These are phyloP conservation scores for Olyra latifolia DNA, from an alignment of 176 grass and related monocot species.

Conservation along the genomic window DNA sequence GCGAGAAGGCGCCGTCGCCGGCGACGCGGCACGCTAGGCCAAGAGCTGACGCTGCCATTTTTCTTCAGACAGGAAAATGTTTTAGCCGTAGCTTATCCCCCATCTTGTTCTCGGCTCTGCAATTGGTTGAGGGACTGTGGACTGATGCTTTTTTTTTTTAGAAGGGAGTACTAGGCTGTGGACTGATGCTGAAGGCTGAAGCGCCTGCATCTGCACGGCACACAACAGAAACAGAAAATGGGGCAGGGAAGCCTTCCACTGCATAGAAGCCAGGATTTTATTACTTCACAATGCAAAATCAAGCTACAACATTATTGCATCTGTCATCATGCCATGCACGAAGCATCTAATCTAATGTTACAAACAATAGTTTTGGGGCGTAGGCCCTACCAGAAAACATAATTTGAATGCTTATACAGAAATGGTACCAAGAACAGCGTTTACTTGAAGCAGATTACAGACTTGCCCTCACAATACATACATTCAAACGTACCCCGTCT, in stretches of 20 bases:
- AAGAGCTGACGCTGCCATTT: conserved; percentile 46
- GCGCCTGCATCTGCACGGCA: not conserved
- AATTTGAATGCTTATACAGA: not conserved
- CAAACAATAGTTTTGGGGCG: not conserved
- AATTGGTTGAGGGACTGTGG: conserved; percentile 41
- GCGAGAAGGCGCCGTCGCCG: not conserved
- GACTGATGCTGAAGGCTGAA: not conserved
- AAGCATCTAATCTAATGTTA: not conserved
- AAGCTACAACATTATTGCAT: not conserved
- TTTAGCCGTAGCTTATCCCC: conserved; percentile 38
- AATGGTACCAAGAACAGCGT: not conserved
- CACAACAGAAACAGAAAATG: not conserved
- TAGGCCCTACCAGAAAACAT: not conserved
- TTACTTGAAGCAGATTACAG: not conserved
- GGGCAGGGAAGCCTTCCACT: not conserved
- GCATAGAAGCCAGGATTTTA: not conserved
- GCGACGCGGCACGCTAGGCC: conserved; percentile 22
- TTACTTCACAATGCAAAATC: not conserved
- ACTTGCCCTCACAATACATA: not conserved
- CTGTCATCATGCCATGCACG: not conserved
- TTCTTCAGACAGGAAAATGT: not conserved
- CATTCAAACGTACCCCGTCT: not conserved
- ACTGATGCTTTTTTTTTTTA: too few relatives aligned
- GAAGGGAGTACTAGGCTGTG: too few relatives aligned
- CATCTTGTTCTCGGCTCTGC: conserved; percentile 13